These are phyloP conservation scores for Glaciozyma martinii DNA, from an alignment of 768 basidiomycete species.

Conservation along the genomic window DNA sequence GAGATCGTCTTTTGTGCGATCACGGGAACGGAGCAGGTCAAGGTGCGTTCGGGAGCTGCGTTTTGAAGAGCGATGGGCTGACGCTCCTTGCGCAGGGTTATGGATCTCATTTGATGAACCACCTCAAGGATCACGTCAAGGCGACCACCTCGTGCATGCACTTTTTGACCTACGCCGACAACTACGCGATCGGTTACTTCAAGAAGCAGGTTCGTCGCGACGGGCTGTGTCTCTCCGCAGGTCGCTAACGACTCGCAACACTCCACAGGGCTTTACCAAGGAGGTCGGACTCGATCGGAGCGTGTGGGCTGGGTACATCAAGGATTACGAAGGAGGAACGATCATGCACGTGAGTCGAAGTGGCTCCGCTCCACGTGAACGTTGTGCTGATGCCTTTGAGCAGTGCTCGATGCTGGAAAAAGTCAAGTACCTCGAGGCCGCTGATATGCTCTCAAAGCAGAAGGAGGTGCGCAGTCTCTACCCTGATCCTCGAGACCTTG, in stretches of 20 bases:
- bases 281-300: slow-evolving; percentile 86
- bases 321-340: slow-evolving; percentile 97
- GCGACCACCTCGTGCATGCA: slow-evolving; percentile 81
- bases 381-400: not conserved
- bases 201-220: slow-evolving; percentile 62
- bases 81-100: slow-evolving; percentile 60
- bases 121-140: slow-evolving; percentile 88
- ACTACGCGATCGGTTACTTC: slow-evolving; percentile 98
- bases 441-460: slow-evolving; percentile 64
- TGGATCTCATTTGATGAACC: slow-evolving; percentile 96
- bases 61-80: not conserved
- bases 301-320: slow-evolving; percentile 98
- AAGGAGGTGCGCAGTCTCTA: slow-evolving; percentile 50
- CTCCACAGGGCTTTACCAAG: slow-evolving; percentile 70
- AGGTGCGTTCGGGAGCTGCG: slow-evolving; percentile 49
- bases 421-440: slow-evolving; percentile 77
- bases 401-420: slow-evolving; percentile 84
- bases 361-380: not conserved
- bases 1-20: slow-evolving; percentile 99
- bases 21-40: slow-evolving; percentile 91
- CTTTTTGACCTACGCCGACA: slow-evolving; percentile 97
- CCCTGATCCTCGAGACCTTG: not conserved
- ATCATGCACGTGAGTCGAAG: slow-evolving; percentile 65
- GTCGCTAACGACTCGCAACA: not conserved
- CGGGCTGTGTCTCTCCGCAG: not conserved